A percentile compares a stretch with the other conserved stretches of the same genome.
These are phyloP conservation scores for Hypoxylon sp. DNA, from an alignment of 2,329 filamentous ascomycete genomes.

Conservation along the genomic window DNA sequence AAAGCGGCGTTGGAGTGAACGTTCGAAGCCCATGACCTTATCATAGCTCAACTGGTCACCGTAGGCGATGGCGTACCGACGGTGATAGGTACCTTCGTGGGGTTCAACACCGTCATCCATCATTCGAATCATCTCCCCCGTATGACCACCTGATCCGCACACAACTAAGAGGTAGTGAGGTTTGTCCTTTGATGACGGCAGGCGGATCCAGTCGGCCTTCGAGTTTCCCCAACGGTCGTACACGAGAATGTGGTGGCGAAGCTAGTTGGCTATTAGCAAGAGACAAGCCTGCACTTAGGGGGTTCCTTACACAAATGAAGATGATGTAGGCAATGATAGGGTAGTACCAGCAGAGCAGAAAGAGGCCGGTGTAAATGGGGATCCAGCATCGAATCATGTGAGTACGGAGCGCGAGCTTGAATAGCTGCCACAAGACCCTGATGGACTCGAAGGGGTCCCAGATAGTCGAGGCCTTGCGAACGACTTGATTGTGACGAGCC, in stretches of 20 bases:
- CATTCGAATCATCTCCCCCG: slow-evolving; percentile 92
- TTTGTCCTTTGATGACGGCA: too few species aligned
- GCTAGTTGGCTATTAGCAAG: slow-evolving; percentile 27
- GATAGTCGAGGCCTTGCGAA: slow-evolving; percentile 11
- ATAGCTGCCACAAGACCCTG: not conserved
- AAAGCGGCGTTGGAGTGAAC: slow-evolving; percentile 48
- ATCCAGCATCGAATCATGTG: slow-evolving; percentile 2
- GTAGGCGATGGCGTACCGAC: slow-evolving; percentile 84
- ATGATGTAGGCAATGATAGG: slow-evolving; percentile 4
- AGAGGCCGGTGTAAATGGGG: slow-evolving; percentile 1
- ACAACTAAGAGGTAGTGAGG: slow-evolving; percentile 77
- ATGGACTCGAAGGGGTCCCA: slow-evolving; percentile 12
- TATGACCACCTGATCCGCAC: slow-evolving; percentile 93
- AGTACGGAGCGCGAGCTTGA: not conserved
- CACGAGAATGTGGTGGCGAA: slow-evolving; percentile 8
- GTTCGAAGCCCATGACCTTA: slow-evolving; percentile 71
- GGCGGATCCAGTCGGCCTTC: not conserved
- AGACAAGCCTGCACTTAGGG: not conserved
- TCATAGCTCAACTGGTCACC: slow-evolving; percentile 79
- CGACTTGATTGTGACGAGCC: slow-evolving; percentile 22
- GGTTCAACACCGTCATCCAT: slow-evolving; percentile 70
- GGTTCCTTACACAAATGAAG: slow-evolving; percentile 14
- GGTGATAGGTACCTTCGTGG: slow-evolving; percentile 65
- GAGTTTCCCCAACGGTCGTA: not conserved
- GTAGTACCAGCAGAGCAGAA: not conserved